Percentiles rank a stretch among this genome's conserved stretches.
Evolutionary conservation across 441 rosid genomes (phyloP).

Genomic region (Brassica hybrid): DNA sequence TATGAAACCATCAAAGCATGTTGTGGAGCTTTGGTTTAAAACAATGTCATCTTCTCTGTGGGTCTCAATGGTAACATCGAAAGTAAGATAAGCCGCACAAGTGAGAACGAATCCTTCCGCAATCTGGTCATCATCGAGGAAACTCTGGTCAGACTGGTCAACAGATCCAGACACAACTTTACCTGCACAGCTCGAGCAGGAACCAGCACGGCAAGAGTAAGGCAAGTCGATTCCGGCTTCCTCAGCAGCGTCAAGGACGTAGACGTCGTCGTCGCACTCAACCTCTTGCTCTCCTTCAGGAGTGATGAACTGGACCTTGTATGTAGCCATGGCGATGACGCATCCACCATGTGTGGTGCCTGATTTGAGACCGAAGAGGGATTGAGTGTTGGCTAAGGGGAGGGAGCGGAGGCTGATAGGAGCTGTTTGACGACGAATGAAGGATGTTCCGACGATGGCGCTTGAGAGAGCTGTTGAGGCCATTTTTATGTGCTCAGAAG

Average conservation of each 20-base stretch:
- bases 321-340: slow-evolving; percentile 61
- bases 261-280: slow-evolving; percentile 58
- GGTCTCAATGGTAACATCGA: slow-evolving; percentile 71
- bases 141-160: slow-evolving; percentile 83
- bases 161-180: slow-evolving; percentile 55
- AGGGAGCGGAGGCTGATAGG: slow-evolving; percentile 56
- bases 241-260: slow-evolving; percentile 76
- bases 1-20: slow-evolving; percentile 22
- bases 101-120: slow-evolving; percentile 78
- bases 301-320: slow-evolving; percentile 81
- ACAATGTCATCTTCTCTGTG: slow-evolving; percentile 84
- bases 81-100: slow-evolving; percentile 71
- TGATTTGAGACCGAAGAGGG: slow-evolving; percentile 67
- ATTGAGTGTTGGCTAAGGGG: slow-evolving; percentile 47
- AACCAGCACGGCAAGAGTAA: slow-evolving; percentile 93
- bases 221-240: slow-evolving; percentile 79
- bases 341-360: slow-evolving; percentile 57
- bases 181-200: slow-evolving; percentile 92
- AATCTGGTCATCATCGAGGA: slow-evolving; percentile 87
- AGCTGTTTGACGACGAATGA: slow-evolving; percentile 52
- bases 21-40: slow-evolving; percentile 26
- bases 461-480: slow-evolving; percentile 46
- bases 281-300: slow-evolving; percentile 66
- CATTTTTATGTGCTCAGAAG: slow-evolving; percentile 41
- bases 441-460: slow-evolving; percentile 57